Conservation (phyloP, 2,329 filamentous ascomycete species). For the Paraphaeosphaeria minitans region DNA sequence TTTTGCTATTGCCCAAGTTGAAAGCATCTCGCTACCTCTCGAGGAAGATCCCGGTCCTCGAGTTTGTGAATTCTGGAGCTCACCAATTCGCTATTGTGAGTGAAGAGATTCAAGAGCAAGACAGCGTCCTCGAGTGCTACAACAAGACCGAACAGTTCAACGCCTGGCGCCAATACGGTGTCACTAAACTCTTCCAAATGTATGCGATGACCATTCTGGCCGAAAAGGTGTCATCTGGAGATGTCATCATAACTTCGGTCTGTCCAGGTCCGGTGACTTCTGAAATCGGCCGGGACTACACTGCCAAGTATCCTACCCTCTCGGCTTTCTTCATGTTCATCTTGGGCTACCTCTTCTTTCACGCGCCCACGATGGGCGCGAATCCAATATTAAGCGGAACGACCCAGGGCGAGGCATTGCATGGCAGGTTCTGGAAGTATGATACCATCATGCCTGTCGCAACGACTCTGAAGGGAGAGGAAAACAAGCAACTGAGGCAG, state of each 20-base stretch:
- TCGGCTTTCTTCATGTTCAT: constrained; percentile 19
- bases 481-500: constrained; percentile 36
- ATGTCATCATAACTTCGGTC: constrained; percentile 45
- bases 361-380: constrained; percentile 35
- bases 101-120: constrained; percentile 22
- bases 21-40: constrained; percentile 30
- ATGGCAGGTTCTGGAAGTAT: constrained; percentile 45
- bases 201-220: constrained; percentile 38
- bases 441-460: constrained; percentile 40
- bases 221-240: constrained; percentile 27
- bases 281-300: constrained; percentile 37
- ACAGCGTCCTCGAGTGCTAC: constrained; percentile 37
- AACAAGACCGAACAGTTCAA: constrained; percentile 36
- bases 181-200: constrained; percentile 45
- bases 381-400: constrained; percentile 42
- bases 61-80: constrained; percentile 42
- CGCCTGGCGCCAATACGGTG: constrained; percentile 34
- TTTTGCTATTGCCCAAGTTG: constrained; percentile 55
- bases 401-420: constrained; percentile 37
- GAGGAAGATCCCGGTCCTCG: constrained; percentile 34
- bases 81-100: constrained; percentile 34
- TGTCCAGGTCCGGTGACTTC: constrained; percentile 42
- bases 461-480: constrained; percentile 34
- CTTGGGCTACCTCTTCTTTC: constrained; percentile 26
- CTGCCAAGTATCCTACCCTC: constrained; percentile 28